Evolutionary conservation across 116 monocot genomes (phyloP).

Genomic region (Zostera marina): DNA sequence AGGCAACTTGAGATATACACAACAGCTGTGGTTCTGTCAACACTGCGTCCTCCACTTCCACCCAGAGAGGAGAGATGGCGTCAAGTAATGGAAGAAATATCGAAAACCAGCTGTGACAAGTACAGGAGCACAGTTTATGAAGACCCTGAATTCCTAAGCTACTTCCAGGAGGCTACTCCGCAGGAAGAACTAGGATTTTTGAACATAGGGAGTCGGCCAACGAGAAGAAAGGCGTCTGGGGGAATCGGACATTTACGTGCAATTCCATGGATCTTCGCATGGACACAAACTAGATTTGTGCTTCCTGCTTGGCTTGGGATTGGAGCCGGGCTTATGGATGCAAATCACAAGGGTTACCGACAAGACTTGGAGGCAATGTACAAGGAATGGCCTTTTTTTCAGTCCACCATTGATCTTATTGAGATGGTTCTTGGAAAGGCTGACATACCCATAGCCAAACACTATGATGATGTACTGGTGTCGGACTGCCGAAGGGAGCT

Average conservation of each 20-base stretch:
- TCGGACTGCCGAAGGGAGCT: conserved; percentile 28
- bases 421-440: conserved; percentile 91
- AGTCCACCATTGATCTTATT: conserved; percentile 63
- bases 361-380: conserved; percentile 62
- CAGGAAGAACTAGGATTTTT: conserved; percentile 78
- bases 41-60: conserved; percentile 54
- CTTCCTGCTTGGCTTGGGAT: conserved; percentile 87
- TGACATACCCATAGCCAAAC: conserved; percentile 52
- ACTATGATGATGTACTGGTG: conserved; percentile 69
- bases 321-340: conserved; percentile 53
- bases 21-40: conserved; percentile 75
- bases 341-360: conserved; percentile 46
- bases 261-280: conserved; percentile 91
- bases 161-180: conserved; percentile 91
- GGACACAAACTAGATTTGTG: conserved; percentile 88
- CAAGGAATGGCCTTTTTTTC: conserved; percentile 92
- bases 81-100: conserved; percentile 75
- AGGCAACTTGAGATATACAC: conserved; percentile 89
- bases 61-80: conserved; percentile 78
- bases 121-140: conserved; percentile 64
- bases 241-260: conserved; percentile 75
- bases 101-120: conserved; percentile 43
- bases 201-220: conserved; percentile 78
- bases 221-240: conserved; percentile 43
- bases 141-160: conserved; percentile 63